Evolutionary conservation across 345 rosid genomes (phyloP).

Genomic region (Eucalyptus erythrocorys): DNA sequence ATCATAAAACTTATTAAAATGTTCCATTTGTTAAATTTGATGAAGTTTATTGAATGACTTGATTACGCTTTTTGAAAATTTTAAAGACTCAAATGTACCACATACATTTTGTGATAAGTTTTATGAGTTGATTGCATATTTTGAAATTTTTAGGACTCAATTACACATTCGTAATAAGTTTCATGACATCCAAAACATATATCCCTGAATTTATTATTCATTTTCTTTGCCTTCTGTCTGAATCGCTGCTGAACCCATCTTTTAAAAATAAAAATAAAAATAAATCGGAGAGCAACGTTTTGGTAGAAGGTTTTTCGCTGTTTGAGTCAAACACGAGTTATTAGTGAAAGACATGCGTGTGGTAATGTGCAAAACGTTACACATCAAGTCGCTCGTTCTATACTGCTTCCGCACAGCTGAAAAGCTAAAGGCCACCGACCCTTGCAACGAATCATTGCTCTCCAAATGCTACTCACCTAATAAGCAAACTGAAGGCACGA

Average conservation of each 20-base stretch:
- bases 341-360: not conserved
- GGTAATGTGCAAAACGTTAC: not conserved
- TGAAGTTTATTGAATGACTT: accelerated
- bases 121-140: accelerated
- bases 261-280: too few relatives aligned
- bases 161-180: accelerated
- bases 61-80: accelerated
- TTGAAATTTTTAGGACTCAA: too few relatives aligned
- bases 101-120: accelerated
- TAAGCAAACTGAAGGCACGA: not conserved
- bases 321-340: not conserved
- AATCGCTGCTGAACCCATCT: not conserved
- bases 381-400: not conserved
- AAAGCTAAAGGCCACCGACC: not conserved
- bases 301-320: not conserved
- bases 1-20: too few relatives aligned
- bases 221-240: not conserved
- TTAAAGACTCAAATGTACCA: accelerated
- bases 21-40: too few relatives aligned
- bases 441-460: not conserved
- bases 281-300: not conserved
- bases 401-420: accelerated
- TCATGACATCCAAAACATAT: too few relatives aligned
- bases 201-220: too few relatives aligned
- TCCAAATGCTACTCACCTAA: not conserved